Base-by-base conservation (phyloP, 2,329 filamentous ascomycete genomes). In the Thielaviopsis ethacetica region DNA sequence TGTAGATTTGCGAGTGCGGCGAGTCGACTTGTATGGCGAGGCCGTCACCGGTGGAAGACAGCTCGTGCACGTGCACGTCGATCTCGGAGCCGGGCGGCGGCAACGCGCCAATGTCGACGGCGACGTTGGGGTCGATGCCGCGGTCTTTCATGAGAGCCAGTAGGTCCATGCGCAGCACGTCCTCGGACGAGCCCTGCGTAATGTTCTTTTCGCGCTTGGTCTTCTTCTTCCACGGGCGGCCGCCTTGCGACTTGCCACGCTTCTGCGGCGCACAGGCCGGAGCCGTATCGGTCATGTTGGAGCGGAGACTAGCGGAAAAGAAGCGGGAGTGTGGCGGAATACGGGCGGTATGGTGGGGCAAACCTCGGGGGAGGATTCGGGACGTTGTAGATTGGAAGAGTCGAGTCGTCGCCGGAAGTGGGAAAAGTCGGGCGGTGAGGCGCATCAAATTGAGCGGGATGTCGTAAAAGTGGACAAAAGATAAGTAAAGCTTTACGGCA, bases 1-100 rank as follows among this genome's bases (percentile, higher is more conserved):
- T 84, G 67, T 91, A 96, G 69, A 96, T 76, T 61, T 78, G 79
- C 58, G 70, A 66, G 71, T 73, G 85, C 61, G 81, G 78, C 4
- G 62, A 54, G 38, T 60, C 53, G 19, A 59, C 56, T n/a, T 81
- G 79, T 60, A 88, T 75, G 3, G 87, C 93, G 59, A 98, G 78
- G 2, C 89, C 93, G 65, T 97, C 93, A 57, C 93, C 93, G 0
- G 88, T 95, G 0, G 91, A 97, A 0, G 91, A 95, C 38, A 97
- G 76, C 64, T 87, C 82, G 6, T 83, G 71, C 60, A 97, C 84
- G n/a, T 85, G 82, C 49, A 97, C 80, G 57, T 95, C 84, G 49
- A 93, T 81, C 68, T 95, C 88, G 5, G 82, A 79, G 61, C 86
- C 86, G 47, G 76, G 75, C 63, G 84, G 80, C 1, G 87, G 86